Evolutionary conservation across 306 rosid species (phyloP).

Genomic region (Arachis stenosperma): DNA sequence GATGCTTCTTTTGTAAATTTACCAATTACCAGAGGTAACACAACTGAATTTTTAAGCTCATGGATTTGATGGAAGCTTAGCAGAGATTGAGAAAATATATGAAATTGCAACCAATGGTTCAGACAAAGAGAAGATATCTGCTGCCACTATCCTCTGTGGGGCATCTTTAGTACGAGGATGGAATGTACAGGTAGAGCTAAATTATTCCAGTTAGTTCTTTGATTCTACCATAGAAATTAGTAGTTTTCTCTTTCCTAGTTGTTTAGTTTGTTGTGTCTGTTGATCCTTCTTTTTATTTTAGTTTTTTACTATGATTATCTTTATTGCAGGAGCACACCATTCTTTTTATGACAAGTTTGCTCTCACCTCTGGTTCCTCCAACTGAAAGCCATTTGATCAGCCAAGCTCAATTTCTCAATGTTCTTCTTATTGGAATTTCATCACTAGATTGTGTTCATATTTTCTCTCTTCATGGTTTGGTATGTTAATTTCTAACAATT

Average conservation of each 20-base stretch:
- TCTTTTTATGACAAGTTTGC: conserved; percentile 64
- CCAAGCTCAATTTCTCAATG: conserved; percentile 76
- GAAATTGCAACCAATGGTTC: conserved; percentile 87
- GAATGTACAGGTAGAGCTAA: conserved; percentile 83
- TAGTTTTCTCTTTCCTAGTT: conserved; percentile 8
- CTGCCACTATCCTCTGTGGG: conserved; percentile 89
- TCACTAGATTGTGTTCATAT: conserved; percentile 75
- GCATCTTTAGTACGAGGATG: conserved; percentile 91
- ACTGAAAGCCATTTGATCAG: conserved; percentile 76
- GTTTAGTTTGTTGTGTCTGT: conserved; percentile 31
- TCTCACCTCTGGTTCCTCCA: conserved; percentile 68
- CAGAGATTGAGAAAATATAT: conserved; percentile 85
- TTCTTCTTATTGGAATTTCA: conserved; percentile 78
- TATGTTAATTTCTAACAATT: conserved; percentile 48
- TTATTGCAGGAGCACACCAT: conserved; percentile 72
- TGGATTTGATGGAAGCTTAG: conserved; percentile 95
- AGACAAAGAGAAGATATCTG: conserved; percentile 84
- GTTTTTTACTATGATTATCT: conserved; percentile 36
- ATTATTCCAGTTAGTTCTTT: conserved; percentile 17
- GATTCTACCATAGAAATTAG: conserved; percentile 17
- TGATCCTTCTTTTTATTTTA: conserved; percentile 15
- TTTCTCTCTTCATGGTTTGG: conserved; percentile 95
- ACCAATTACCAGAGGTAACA: conserved; percentile 46
- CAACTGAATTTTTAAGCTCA: conserved; percentile 74
- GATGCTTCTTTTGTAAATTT: conserved; percentile 50